These are phyloP conservation scores for Mycena haematopus DNA, from an alignment of 768 basidiomycete species.

Conservation along the genomic window DNA sequence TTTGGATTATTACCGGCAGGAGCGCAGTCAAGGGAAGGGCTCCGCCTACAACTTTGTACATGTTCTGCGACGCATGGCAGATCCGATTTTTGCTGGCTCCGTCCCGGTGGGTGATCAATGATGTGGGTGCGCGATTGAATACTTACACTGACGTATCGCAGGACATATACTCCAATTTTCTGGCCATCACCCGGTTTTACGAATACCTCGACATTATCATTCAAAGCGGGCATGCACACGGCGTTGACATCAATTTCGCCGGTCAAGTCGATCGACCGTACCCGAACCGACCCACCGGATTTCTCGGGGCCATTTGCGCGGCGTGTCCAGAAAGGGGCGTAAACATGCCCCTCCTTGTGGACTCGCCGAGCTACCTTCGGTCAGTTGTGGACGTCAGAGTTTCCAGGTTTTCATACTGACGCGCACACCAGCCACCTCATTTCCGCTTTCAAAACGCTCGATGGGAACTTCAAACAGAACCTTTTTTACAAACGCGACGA, in stretches of 20 bases:
- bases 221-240: slow-evolving; percentile 5
- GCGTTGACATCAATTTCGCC: slow-evolving; percentile 5
- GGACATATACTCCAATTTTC: slow-evolving; percentile 21
- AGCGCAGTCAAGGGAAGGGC: slow-evolving; percentile 15
- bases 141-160: background rate
- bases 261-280: slow-evolving; percentile 8
- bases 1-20: slow-evolving; percentile 12
- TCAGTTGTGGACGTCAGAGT: background rate
- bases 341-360: slow-evolving; percentile 16
- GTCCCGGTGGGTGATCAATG: slow-evolving; percentile 16
- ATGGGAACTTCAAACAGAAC: slow-evolving; percentile 20
- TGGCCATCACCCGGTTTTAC: slow-evolving; percentile 12
- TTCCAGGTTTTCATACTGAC: background rate
- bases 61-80: slow-evolving; percentile 15
- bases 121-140: too few relatives aligned
- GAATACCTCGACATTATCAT: slow-evolving; percentile 6
- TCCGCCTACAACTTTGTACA: slow-evolving; percentile 20
- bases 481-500: slow-evolving; percentile 21
- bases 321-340: slow-evolving; percentile 21
- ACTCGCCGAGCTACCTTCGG: slow-evolving; percentile 17
- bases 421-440: slow-evolving; percentile 3
- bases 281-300: slow-evolving; percentile 7
- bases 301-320: slow-evolving; percentile 1
- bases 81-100: slow-evolving; percentile 9
- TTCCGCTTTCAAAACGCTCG: slow-evolving; percentile 4